Evolutionary conservation across 208 protist species (phyloP).

Genomic region (Leishmania arabica): DNA sequence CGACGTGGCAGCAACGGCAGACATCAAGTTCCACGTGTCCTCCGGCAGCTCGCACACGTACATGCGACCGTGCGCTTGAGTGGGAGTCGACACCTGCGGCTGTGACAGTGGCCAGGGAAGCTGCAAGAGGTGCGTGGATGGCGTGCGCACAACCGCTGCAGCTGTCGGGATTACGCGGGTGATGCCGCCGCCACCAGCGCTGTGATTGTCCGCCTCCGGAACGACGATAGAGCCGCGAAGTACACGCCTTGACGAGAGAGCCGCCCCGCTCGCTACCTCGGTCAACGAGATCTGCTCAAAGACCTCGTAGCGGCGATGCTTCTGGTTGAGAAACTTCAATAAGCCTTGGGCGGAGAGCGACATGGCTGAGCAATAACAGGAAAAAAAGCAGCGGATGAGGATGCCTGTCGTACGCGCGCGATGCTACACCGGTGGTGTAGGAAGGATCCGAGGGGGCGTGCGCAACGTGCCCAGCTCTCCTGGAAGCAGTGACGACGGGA

Average conservation of each 20-base stretch:
- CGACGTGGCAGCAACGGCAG: constrained; percentile 8
- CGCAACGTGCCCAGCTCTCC: background rate
- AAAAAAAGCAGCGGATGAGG: background rate
- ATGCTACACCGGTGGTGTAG: background rate
- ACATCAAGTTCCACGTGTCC: constrained; percentile 23
- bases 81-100: background rate
- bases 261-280: background rate
- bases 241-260: background rate
- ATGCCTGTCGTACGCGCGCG: background rate
- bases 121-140: background rate
- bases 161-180: constrained; percentile 3
- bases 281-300: constrained; percentile 30
- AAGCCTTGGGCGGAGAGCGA: constrained; percentile 21
- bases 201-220: background rate
- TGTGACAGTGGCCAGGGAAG: background rate
- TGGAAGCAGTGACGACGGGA: background rate
- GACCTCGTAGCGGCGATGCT: constrained; percentile 8
- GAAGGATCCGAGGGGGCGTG: background rate
- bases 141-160: background rate
- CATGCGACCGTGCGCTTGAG: constrained; percentile 11
- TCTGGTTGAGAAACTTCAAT: constrained; percentile 10
- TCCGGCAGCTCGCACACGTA: constrained; percentile 27
- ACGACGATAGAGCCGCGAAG: background rate
- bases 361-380: constrained; percentile 5
- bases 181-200: background rate